Evolutionary conservation across 257 asterid genomes (phyloP).

Genomic region (Ballota nigra): DNA sequence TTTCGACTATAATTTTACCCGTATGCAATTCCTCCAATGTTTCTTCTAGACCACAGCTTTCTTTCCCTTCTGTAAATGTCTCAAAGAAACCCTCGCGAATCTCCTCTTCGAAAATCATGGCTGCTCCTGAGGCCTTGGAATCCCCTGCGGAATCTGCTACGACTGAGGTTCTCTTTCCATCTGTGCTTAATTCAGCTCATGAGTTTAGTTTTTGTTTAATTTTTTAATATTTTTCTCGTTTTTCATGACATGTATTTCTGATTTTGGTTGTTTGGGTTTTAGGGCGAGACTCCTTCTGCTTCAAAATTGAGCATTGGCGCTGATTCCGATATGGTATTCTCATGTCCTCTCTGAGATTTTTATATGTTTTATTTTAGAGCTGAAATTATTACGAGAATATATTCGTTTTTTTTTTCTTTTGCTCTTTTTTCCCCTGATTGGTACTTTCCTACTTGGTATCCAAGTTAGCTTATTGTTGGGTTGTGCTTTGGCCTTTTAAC

Average conservation of each 20-base stretch:
- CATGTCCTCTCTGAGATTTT: not conserved
- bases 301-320: slow-evolving; percentile 38
- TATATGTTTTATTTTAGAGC: not conserved
- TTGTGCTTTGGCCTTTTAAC: not conserved
- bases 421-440: not conserved
- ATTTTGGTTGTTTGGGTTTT: slow-evolving; percentile 17
- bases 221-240: not conserved
- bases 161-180: slow-evolving; percentile 37
- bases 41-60: slow-evolving; percentile 45
- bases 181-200: not conserved
- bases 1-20: slow-evolving; percentile 41
- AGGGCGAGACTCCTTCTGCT: slow-evolving; percentile 47
- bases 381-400: not conserved
- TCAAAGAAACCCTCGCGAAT: slow-evolving; percentile 42
- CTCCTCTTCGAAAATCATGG: slow-evolving; percentile 37
- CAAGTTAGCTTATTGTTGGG: not conserved
- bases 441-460: not conserved
- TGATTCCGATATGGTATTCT: slow-evolving; percentile 52
- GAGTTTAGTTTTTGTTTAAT: not conserved
- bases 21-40: slow-evolving; percentile 45
- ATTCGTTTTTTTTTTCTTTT: not conserved
- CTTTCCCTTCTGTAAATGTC: slow-evolving; percentile 32
- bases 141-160: slow-evolving; percentile 30
- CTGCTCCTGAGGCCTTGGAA: slow-evolving; percentile 68
- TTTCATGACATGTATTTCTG: slow-evolving; percentile 19